Evolutionary conservation across 1,139 yeast genomes (phyloP), one percentile per base, ranked within the genome.

Genomic region (Entelexis sorbosivorans): DNA sequence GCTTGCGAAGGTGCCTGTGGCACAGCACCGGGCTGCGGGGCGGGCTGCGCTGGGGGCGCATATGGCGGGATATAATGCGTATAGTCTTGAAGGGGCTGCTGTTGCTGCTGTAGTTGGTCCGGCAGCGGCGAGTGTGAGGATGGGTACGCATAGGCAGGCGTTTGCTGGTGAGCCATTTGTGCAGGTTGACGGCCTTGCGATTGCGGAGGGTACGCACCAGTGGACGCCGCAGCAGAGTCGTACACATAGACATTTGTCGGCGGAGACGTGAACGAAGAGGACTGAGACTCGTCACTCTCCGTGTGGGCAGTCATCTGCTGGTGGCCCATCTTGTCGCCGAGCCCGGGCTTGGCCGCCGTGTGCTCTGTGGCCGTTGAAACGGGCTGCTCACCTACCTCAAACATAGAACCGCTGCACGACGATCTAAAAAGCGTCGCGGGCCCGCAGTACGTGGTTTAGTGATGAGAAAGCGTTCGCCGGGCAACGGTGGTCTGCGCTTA

Each of bases 221-320:
- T 20, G 13, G 49, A 14, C 3, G 16, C 28, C 10, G 51, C 43
- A 1, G 16, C 17, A 22, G 52, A 17, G 31, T 22, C 49, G n/a
- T 31, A 35, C 5, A 28, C 44, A 28, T 28, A 38, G 8, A 47
- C 20, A 19, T 17, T 14, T 14, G 32, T 36, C 9, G 29, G 24
- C 16, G 36, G 9, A 43, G 38, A n/a, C 14, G 44, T 35, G 51
- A 49, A 17, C 38, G 39, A 11, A 20, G 48, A 19, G 26, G 46
- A 20, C 40, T 50, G 26, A 34, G 53, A 36, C 40, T 38, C 19
- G 38, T 36, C 38, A n/a, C 38, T 19, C 28, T 36, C 40, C 10
- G 40, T 5, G 29, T 36, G 19, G 3, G 34, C 7, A 17, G 26
- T 17, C 34, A 40, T 29, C 19, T 40, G 34, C 24, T 40, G 44